These are phyloP conservation scores for Cladosporium cucumerinum DNA, from an alignment of 2,329 filamentous ascomycete species.

Conservation along the genomic window DNA sequence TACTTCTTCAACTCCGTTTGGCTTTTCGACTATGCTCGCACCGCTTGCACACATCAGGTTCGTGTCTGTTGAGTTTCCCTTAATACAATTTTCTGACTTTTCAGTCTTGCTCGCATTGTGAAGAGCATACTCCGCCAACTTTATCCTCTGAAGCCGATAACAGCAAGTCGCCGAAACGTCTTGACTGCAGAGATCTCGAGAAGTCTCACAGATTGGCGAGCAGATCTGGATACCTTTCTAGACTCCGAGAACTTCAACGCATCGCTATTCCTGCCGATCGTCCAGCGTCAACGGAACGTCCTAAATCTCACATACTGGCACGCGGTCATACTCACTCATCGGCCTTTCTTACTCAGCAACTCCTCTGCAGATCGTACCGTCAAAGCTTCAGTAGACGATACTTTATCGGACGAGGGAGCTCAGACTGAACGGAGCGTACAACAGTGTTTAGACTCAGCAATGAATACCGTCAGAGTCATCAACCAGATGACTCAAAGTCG, in stretches of 20 bases:
- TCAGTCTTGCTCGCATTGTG: slow-evolving; percentile 8
- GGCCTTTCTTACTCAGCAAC: neutral
- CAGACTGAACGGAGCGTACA: neutral
- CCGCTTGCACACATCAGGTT: neutral
- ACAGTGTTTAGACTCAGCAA: neutral
- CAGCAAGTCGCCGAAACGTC: neutral
- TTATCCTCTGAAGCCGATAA: neutral
- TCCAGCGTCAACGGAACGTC: slow-evolving; percentile 52
- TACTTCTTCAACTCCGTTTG: neutral
- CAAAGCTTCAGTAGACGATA: neutral
- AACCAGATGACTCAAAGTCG: slow-evolving; percentile 3
- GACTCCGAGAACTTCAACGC: slow-evolving; percentile 43
- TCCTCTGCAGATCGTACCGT: neutral
- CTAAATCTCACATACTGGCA: slow-evolving; percentile 55
- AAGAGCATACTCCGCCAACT: neutral
- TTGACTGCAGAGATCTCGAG: neutral
- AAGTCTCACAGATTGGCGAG: neutral
- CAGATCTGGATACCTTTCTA: slow-evolving; percentile 41
- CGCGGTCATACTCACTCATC: slow-evolving; percentile 48
- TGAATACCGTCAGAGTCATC: neutral
- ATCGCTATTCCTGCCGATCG: slow-evolving; percentile 46
- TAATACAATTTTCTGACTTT: slow-evolving; percentile 20
- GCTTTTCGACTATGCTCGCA: slow-evolving; percentile 1
- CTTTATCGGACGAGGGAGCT: neutral
- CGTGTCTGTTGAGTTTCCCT: neutral